A percentile compares a stretch with the other conserved stretches of the same genome.
Conservation (phyloP, 805 yeast genomes). For the Nematodospora valgi region DNA sequence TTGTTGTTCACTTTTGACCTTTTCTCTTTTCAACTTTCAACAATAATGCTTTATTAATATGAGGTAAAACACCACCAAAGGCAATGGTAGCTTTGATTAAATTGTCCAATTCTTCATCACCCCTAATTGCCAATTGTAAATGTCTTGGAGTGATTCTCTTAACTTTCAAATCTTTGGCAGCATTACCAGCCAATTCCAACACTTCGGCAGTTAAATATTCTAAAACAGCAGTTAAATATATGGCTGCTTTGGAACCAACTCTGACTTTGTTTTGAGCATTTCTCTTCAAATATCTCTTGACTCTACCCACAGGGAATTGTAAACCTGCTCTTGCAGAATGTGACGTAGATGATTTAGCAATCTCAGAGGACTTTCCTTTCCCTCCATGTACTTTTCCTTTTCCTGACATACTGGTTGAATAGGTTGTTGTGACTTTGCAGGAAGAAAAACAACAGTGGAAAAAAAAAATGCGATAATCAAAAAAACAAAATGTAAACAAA, state of each 20-base stretch:
- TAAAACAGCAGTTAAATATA: slow-evolving; percentile 90
- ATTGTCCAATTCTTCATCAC: slow-evolving; percentile 95
- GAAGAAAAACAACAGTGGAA: slow-evolving; percentile 8
- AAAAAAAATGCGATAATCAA: slow-evolving; percentile 2
- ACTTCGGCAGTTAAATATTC: slow-evolving; percentile 97
- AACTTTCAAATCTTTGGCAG: slow-evolving; percentile 92
- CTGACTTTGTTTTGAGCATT: slow-evolving; percentile 80
- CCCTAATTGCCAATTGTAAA: slow-evolving; percentile 93
- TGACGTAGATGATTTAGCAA: slow-evolving; percentile 72
- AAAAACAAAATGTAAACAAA: slow-evolving; percentile 9
- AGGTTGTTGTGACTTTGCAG: slow-evolving; percentile 8
- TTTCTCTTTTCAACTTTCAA: slow-evolving; percentile 70
- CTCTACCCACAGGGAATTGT: slow-evolving; percentile 98
- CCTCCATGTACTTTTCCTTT: slow-evolving; percentile 94
- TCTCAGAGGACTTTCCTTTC: slow-evolving; percentile 83
- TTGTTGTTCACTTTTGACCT: slow-evolving; percentile 11
- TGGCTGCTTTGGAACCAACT: slow-evolving; percentile 86
- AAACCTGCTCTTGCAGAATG: slow-evolving; percentile 94
- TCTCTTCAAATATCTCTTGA: slow-evolving; percentile 90
- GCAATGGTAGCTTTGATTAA: slow-evolving; percentile 94
- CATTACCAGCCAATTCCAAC: slow-evolving; percentile 96
- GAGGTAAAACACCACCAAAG: slow-evolving; percentile 97
- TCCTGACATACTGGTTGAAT: slow-evolving; percentile 56
- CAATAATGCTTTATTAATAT: slow-evolving; percentile 77
- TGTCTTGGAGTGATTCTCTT: slow-evolving; percentile 98